Evolutionary conservation across 1,139 yeast genomes (phyloP).

Genomic region (Scheffersomyces insectosa): DNA sequence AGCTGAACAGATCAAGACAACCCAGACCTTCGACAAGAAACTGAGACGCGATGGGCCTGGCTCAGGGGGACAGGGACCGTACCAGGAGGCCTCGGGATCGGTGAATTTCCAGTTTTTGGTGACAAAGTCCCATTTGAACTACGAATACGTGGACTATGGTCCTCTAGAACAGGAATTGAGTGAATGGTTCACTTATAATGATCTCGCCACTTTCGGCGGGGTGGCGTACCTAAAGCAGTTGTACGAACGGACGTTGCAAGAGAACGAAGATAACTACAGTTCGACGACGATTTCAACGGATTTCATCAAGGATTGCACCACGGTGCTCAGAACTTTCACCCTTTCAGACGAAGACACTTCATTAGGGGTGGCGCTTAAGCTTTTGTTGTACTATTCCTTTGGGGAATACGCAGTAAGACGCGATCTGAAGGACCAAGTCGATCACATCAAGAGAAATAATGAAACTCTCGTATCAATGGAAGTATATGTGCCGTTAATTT

Average conservation of each 20-base stretch:
- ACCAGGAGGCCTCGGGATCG: neutral
- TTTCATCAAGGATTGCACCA: neutral
- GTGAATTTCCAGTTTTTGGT: slow-evolving; percentile 29
- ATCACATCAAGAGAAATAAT: slow-evolving; percentile 10
- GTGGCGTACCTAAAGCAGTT: slow-evolving; percentile 14
- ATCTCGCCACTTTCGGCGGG: slow-evolving; percentile 36
- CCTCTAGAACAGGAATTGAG: slow-evolving; percentile 48
- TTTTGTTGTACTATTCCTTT: slow-evolving; percentile 36
- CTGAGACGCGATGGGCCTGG: slow-evolving; percentile 4
- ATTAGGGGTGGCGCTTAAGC: slow-evolving; percentile 3
- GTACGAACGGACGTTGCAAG: slow-evolving; percentile 7
- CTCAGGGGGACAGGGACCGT: neutral
- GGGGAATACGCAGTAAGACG: slow-evolving; percentile 40
- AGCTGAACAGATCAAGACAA: slow-evolving; percentile 40
- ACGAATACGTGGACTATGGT: slow-evolving; percentile 43
- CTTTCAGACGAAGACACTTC: neutral
- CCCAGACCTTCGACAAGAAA: slow-evolving; percentile 9
- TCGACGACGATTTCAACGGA: neutral
- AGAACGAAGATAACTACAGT: neutral
- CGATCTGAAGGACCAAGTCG: slow-evolving; percentile 36
- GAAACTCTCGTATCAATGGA: slow-evolving; percentile 3
- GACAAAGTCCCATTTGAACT: slow-evolving; percentile 44
- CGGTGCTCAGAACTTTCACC: neutral
- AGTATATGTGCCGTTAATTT: slow-evolving; percentile 12
- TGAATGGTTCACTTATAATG: slow-evolving; percentile 66